Conservation (phyloP, 148 eudicot genomes). For the Fallopia convolvulus region DNA sequence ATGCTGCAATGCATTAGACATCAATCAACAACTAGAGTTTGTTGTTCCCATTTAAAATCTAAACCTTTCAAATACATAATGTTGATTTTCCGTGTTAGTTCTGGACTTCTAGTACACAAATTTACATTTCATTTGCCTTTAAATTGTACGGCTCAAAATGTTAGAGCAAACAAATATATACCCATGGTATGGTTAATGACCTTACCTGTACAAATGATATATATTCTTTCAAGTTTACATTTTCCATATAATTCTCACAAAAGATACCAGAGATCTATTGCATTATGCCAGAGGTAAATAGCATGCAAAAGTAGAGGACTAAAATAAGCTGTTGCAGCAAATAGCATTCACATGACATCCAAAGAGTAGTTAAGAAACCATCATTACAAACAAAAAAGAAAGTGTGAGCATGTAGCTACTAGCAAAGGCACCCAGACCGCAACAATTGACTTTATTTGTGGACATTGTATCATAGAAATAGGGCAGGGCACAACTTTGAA, state of each 20-base stretch:
- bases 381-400: background rate
- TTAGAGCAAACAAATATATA: background rate
- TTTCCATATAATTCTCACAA: background rate
- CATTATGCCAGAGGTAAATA: background rate
- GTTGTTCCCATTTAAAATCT: background rate
- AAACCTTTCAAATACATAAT: background rate
- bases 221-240: background rate
- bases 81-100: background rate
- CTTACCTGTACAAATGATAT: background rate
- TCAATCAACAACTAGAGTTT: background rate
- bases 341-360: background rate
- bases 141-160: background rate
- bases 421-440: background rate
- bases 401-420: background rate
- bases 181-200: background rate
- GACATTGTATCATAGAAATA: background rate
- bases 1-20: constrained; percentile 41
- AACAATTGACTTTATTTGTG: background rate
- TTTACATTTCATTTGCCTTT: background rate
- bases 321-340: background rate
- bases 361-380: background rate
- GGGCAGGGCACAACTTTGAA: background rate
- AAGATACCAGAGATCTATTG: background rate
- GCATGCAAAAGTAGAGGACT: background rate
- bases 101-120: background rate